Evolutionary conservation across 2,329 filamentous ascomycete genomes (phyloP), one percentile per base, ranked within the genome.

Genomic region (Trichoderma sp.): DNA sequence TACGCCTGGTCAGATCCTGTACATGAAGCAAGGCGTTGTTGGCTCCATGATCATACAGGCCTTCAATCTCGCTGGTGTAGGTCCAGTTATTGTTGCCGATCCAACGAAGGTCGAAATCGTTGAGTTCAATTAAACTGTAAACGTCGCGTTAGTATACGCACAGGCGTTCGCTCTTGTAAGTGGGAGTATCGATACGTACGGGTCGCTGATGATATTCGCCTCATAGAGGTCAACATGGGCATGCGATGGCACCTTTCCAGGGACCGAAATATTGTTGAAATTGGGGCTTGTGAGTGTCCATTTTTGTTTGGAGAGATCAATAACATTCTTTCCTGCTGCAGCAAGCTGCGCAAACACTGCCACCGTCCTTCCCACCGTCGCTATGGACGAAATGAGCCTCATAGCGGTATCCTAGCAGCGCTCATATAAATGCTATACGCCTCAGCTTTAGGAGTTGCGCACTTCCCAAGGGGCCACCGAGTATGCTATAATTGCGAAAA

Each of bases 31-130:
- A 28, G 47, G 20, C 20, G 67, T 53, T 67, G 20, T 8, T 28
- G 20, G 20, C 7, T 23, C 43, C 23, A 1, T 68, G 30, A 57
- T 67, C 64, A 55, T 67, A 67, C 50, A 67, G 30, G 17, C 64
- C 64, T 36, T 57, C 13, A 26, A 67, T 57, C 7, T 67, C 64
- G 32, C 64, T 67, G 13, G 50, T 57, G 32, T 67, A 67, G 8
- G 64, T 67, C 64, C 64, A 67, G 15, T 67, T 67, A 39, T 28
- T 67, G 7, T 39, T 17, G 50, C 64, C 64, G 23, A 67, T 55
- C 64, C 64, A 67, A 20, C 64, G 64, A 23, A 67, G 64, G 50
- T 67, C 17, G 13, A 67, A 67, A 26, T 67, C 64, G 9, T 67
- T 67, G 17, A 67, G 32, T 23, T 57, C 64, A 32, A 57, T 67